Evolutionary conservation across 257 asterid species (phyloP).

Genomic region (Sherardia arvensis): DNA sequence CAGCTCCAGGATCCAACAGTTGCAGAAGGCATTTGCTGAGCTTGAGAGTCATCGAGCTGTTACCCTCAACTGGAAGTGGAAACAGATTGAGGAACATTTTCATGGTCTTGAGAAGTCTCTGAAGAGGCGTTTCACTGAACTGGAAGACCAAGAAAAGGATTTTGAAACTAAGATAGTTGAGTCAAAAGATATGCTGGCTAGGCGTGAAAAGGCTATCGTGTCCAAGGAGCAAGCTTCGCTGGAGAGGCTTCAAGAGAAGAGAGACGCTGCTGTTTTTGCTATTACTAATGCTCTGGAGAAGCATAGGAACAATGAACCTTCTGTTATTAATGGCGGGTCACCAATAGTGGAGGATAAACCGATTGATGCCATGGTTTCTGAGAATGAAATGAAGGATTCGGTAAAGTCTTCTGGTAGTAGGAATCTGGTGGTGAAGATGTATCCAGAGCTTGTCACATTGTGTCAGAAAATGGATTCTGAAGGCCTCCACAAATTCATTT

Average conservation of each 20-base stretch:
- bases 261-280: conserved; percentile 90
- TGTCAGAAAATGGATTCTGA: conserved; percentile 84
- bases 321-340: conserved; percentile 27
- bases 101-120: conserved; percentile 87
- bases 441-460: conserved; percentile 70
- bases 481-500: conserved; percentile 86
- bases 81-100: conserved; percentile 94
- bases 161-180: conserved; percentile 67
- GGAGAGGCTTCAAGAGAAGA: conserved; percentile 84
- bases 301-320: conserved; percentile 27
- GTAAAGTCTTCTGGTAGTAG: conserved; percentile 27
- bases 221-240: conserved; percentile 83
- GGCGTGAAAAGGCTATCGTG: conserved; percentile 62
- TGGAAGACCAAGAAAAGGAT: conserved; percentile 87
- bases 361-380: conserved; percentile 25
- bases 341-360: conserved; percentile 30
- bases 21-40: conserved; percentile 93
- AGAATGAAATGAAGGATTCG: conserved; percentile 18
- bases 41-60: conserved; percentile 89
- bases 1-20: conserved; percentile 76
- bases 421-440: conserved; percentile 46
- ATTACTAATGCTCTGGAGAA: conserved; percentile 53
- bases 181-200: conserved; percentile 57
- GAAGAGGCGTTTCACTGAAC: conserved; percentile 88
- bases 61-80: conserved; percentile 86